phyloP scores from a whole-genome alignment of 768 basidiomycete species.

The Lentinula detonsa region DNA sequence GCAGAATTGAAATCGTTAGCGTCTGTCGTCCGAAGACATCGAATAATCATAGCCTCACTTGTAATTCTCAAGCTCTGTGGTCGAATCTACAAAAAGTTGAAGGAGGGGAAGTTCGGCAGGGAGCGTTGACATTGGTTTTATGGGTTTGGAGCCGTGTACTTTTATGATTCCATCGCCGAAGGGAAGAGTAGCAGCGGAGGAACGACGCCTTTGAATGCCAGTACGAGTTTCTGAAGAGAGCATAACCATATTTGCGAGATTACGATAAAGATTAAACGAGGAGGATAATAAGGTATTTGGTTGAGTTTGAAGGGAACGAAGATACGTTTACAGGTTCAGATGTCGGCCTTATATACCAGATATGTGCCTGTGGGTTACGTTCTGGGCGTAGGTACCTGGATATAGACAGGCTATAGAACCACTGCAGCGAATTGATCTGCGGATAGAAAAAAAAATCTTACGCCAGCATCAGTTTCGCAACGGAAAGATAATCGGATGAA shows the following conservation, averaged over 20 bases:
- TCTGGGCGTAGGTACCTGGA: background rate
- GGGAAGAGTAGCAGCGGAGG: conserved; percentile 4
- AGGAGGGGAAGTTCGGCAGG: conserved; percentile 28
- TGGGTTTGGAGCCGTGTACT: background rate
- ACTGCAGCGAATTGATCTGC: background rate
- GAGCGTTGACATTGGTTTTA: background rate
- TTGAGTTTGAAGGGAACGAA: background rate
- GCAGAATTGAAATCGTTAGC: conserved; percentile 6
- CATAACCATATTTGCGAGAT: conserved; percentile 19
- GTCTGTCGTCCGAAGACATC: background rate
- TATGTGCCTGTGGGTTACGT: background rate
- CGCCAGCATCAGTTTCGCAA: background rate
- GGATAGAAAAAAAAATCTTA: background rate
- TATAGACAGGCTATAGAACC: background rate
- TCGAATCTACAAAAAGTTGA: conserved; percentile 49
- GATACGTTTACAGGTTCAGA: background rate
- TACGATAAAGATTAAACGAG: conserved; percentile 1
- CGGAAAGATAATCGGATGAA: background rate
- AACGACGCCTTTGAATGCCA: conserved; percentile 7
- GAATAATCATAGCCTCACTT: conserved; percentile 33
- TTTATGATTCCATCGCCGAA: conserved; percentile 2
- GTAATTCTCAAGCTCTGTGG: conserved; percentile 58
- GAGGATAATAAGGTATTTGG: background rate
- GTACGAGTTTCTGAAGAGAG: conserved; percentile 22
- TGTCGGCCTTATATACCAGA: background rate